Evolutionary conservation across 805 yeast species (phyloP).

Genomic region (Cyberlindnera saturnus): DNA sequence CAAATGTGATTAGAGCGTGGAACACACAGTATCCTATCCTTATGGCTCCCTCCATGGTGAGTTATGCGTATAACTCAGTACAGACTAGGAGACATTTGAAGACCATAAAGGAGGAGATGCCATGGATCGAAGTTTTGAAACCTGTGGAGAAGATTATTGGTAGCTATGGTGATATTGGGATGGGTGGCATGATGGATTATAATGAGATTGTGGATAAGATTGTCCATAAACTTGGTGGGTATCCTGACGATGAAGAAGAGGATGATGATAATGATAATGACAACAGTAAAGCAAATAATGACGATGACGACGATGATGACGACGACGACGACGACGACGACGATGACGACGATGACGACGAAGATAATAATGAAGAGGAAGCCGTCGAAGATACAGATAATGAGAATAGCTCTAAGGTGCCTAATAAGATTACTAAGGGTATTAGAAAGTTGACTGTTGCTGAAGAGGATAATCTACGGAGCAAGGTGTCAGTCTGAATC

Average conservation of each 20-base stretch:
- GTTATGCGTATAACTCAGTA: slow-evolving; percentile 84
- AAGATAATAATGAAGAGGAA: slow-evolving; percentile 11
- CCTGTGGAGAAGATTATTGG: slow-evolving; percentile 94
- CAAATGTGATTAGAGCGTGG: slow-evolving; percentile 93
- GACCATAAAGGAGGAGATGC: slow-evolving; percentile 81
- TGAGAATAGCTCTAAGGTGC: slow-evolving; percentile 18
- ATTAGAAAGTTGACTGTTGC: slow-evolving; percentile 24
- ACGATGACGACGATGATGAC: slow-evolving; percentile 15
- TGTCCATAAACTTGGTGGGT: slow-evolving; percentile 62
- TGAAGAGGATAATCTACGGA: slow-evolving; percentile 11
- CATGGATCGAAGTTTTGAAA: slow-evolving; percentile 87
- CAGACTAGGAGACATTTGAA: slow-evolving; percentile 79
- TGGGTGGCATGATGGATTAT: slow-evolving; percentile 99
- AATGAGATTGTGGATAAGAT: slow-evolving; percentile 86
- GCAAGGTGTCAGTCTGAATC: slow-evolving; percentile 6
- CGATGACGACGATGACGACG: slow-evolving; percentile 14
- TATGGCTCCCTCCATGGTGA: slow-evolving; percentile 94
- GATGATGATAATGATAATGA: slow-evolving; percentile 41
- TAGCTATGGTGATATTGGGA: slow-evolving; percentile 94
- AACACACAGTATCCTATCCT: slow-evolving; percentile 84
- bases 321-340: slow-evolving; percentile 10
- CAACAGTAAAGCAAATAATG: slow-evolving; percentile 22
- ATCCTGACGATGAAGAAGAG: slow-evolving; percentile 50
- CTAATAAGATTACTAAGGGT: slow-evolving; percentile 14
- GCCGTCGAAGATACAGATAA: slow-evolving; percentile 10